Base-by-base conservation (phyloP, 2,329 filamentous ascomycete genomes). In the Nemania diffusa region DNA sequence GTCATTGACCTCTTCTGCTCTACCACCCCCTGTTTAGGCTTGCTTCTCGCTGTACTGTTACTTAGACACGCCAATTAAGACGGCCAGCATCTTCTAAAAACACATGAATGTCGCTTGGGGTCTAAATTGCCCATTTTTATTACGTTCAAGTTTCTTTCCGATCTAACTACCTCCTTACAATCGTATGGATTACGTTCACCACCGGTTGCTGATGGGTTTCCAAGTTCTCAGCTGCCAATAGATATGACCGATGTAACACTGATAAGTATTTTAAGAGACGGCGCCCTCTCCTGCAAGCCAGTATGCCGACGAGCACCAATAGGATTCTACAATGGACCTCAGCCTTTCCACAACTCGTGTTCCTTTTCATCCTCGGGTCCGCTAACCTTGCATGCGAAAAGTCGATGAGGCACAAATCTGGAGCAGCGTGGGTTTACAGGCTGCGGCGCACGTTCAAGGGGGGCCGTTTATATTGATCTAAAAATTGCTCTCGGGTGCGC, bases 221-320 rank as follows among this genome's bases (percentile, higher is more conserved):
- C 62, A 34, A 22, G 63, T 57, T 51, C 32, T 57, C 53, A 65
- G 66, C 66, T 62, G 53, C 58, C 53, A 27, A 68, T 55, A 24
- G 44, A 57, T 29, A 62, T 48, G 58, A 17, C 53, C 58, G 63
- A 69, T 69, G 66, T 66, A 66, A 69, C 66, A 17, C 44, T 66
- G 51, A 57, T 44, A 34, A 56, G 48, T 65, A 66, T 66, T 66
- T 68, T 53, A 20, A 46, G 63, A 59, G 26, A 51, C 27, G 17
- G 22, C 53, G 29, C 53, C 32, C 46, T 32, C 58, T 69, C 63
- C 53, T 68, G 61, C 57, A 51, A 50, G 7, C 34, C 42, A 17
- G 20, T 29, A 55, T 24, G 13, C 37, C 17, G 26, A 51, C 15
- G 53, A 20, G 46, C 13, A 48, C 57, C 52, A 51, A 52, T 56